Evolutionary conservation across 108 stramenopile species (phyloP), one percentile per base, ranked within the genome.

Genomic region (Fistulifera pelliculosa): DNA sequence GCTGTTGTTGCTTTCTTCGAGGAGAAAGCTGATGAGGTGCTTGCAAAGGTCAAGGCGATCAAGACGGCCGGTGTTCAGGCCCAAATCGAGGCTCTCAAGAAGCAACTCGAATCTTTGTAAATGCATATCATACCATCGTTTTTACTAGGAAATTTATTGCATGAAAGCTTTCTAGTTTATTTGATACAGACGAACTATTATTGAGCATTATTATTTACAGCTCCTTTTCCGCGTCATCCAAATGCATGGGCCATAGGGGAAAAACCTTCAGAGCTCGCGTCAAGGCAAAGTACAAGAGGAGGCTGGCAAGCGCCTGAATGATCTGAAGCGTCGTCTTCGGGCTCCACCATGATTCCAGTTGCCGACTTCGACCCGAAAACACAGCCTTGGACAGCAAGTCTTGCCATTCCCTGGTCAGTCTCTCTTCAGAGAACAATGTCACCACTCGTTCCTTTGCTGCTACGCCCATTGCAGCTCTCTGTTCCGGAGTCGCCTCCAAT

Each of bases 81-180:
- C 8, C 72, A 84, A 71, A 92, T 92, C 54, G 84, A 67, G n/a
- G 69, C 80, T 12, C 79, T 92, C 47, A 60, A 87, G 65, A 66
- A 63, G 47, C 65, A 86, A 47, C 60, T 83, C 47, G 65, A 54
- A 0, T 24, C 28, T 14, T 27, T 67, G 27, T 38, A 53, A 17
- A 58, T 49, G 31, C 31, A 35, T 35, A 35, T 35, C 8, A 35
- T 35, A 35, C 3, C n/a, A 35, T 35, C 31, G 31, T 35, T 35
- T 35, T 35, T 35, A 35, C 31, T 35, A 35, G 8, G 31, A 35
- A 35, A 35, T 35, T 6, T 8, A 35, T 35, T 35, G 31, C 31
- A 35, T 35, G 6, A 35, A 8, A 35, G 8, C 8, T 35, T 35
- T 3, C 8, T 35, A 35, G 6, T 35, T 35, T 8, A 35, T 8